Conservation (phyloP, 148 eudicot species). For the Agrostemma githago region DNA sequence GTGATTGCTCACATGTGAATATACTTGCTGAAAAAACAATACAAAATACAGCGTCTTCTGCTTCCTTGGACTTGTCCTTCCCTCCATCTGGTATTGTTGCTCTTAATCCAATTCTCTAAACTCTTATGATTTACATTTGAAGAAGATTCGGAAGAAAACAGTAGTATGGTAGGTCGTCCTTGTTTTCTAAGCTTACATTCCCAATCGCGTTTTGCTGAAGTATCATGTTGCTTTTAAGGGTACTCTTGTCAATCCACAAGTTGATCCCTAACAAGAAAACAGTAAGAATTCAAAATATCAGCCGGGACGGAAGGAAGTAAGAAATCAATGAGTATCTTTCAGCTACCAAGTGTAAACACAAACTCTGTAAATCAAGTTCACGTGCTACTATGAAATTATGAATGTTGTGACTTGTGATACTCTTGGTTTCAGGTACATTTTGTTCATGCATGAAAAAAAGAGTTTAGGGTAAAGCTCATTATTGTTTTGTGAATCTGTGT, state of each 20-base stretch:
- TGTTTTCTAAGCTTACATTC: background rate
- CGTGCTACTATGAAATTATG: slow-evolving; percentile 1
- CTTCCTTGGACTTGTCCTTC: slow-evolving; percentile 27
- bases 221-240: background rate
- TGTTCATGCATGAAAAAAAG: background rate
- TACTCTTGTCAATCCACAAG: background rate
- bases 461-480: background rate
- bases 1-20: slow-evolving; percentile 27
- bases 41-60: slow-evolving; percentile 16
- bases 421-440: background rate
- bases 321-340: background rate
- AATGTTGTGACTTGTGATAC: background rate
- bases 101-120: background rate
- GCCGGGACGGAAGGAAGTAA: background rate
- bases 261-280: background rate
- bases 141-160: background rate
- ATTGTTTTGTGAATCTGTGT: slow-evolving; percentile 3
- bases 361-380: background rate
- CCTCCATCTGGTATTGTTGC: slow-evolving; percentile 31
- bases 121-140: background rate
- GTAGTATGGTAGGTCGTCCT: background rate
- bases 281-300: background rate
- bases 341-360: background rate
- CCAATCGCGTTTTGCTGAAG: background rate
- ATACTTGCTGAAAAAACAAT: slow-evolving; percentile 15